Conservation (phyloP, 2,329 filamentous ascomycete genomes). For the Colletotrichum sp. region DNA sequence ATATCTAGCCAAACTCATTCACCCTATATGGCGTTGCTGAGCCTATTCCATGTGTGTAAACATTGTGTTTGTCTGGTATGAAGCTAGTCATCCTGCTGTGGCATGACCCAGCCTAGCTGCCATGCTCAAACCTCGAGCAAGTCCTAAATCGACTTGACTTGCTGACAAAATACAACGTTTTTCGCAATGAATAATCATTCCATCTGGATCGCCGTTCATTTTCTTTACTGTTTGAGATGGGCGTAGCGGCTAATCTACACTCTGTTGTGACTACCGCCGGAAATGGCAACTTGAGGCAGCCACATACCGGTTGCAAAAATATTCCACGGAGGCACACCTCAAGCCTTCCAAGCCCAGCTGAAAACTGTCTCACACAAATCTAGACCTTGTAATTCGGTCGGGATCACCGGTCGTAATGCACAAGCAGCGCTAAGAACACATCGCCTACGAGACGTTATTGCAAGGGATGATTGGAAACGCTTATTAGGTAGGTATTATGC, state of each 20-base stretch:
- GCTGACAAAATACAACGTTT: fast-evolving
- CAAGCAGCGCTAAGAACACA: background rate
- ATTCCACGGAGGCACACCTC: background rate
- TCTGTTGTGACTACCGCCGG: background rate
- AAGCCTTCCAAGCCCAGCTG: background rate
- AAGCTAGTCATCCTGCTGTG: too few species aligned
- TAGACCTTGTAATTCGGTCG: background rate
- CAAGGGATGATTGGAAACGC: background rate
- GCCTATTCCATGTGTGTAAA: too few species aligned
- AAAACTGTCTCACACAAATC: background rate
- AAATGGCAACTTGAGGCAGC: background rate
- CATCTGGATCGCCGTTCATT: too few species aligned
- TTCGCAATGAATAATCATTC: too few species aligned
- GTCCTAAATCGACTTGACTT: background rate
- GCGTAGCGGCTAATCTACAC: background rate
- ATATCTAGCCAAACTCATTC: too few species aligned
- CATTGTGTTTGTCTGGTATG: too few species aligned
- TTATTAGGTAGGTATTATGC: background rate
- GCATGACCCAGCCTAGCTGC: too few species aligned
- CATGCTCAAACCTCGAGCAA: too few species aligned
- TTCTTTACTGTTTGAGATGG: background rate
- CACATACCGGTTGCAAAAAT: background rate
- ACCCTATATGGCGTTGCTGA: too few species aligned
- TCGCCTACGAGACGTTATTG: background rate
- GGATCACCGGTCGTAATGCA: background rate